Evolutionary conservation across 805 yeast species (phyloP), one percentile per base, ranked within the genome.

Genomic region (Ogataea corticis): DNA sequence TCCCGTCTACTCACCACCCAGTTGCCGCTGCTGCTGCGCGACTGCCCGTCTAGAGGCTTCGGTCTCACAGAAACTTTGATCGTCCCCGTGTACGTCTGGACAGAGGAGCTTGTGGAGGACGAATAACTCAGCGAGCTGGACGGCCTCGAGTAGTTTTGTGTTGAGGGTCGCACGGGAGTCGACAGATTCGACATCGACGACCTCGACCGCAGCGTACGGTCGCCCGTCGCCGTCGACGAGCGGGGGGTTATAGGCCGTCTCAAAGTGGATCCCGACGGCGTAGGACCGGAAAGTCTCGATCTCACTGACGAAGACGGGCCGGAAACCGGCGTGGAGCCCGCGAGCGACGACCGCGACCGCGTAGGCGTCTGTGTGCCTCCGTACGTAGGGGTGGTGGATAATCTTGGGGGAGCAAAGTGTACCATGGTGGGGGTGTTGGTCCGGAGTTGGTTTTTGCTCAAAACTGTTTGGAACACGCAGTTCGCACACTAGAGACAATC

Each of bases 41-140:
- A 32, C 5, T 41, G 41, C 19, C 46, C 39, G 13, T 58, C 52
- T 54, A 70, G 61, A 0, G 96, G 96, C 52, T 84, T 82, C 14
- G 91, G 89, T 49, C 97, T 70, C 11, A 89, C 77, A 0, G 90
- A 77, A 1, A 89, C 96, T 1, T 79, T 76, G 51, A 89, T 88
- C 13, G 83, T 73, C 1, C 95, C 95, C 3, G 80, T 73, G 57
- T 84, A 86, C 0, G 67, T 23, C 34, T 44, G 51, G 9, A 30
- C 19, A 10, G 44, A 11, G 2, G 37, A 6, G 33, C 40, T 31
- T 11, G 48, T 36, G 12, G 37, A 27, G 19, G 41, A 23, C 23
- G 36, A 39, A 15, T 3, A 33, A 13, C 59, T 48, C 18, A 56
- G 36, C 9, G 62, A 55, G 38, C 59, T 55, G 12, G 59, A 46